Evolutionary conservation across 768 basidiomycete species (phyloP).

Genomic region (Termitomyces titanicus): DNA sequence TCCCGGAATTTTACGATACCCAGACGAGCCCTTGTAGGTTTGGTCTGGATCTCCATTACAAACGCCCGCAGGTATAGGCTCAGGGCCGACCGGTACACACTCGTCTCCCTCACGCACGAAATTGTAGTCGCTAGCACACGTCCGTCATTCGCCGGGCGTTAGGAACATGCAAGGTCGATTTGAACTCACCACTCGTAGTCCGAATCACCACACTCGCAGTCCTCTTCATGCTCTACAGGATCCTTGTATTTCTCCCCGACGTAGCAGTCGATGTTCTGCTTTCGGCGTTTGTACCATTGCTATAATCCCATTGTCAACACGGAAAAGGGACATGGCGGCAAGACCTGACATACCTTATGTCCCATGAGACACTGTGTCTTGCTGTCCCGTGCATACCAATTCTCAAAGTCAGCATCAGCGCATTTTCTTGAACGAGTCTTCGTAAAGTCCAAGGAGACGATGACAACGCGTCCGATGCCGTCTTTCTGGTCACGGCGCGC

Average conservation of each 20-base stretch:
- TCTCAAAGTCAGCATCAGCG: constrained; percentile 67
- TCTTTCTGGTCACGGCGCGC: constrained; percentile 52
- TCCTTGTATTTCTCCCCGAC: constrained; percentile 89
- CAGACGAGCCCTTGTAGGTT: constrained; percentile 83
- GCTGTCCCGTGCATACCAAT: constrained; percentile 75
- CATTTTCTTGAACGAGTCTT: constrained; percentile 69
- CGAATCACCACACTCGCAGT: constrained; percentile 77
- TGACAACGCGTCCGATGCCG: constrained; percentile 58
- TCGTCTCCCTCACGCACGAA: constrained; percentile 68
- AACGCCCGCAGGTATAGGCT: constrained; percentile 75
- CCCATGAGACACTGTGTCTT: constrained; percentile 88
- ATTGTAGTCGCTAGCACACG: constrained; percentile 74
- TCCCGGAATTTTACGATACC: constrained; percentile 89
- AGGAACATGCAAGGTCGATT: background rate
- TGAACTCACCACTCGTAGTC: constrained; percentile 89
- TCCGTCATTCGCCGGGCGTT: background rate
- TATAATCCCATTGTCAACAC: constrained; percentile 25
- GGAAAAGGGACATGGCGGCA: background rate
- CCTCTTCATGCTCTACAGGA: constrained; percentile 78
- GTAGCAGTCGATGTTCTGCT: constrained; percentile 79
- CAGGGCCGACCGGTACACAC: constrained; percentile 86
- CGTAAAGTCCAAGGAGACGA: constrained; percentile 83
- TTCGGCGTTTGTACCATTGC: constrained; percentile 95
- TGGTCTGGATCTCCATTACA: constrained; percentile 55
- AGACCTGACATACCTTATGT: constrained; percentile 59